Conservation (phyloP, 1,284 basidiomycete genomes). For the Ceratobasidium sp. region DNA sequence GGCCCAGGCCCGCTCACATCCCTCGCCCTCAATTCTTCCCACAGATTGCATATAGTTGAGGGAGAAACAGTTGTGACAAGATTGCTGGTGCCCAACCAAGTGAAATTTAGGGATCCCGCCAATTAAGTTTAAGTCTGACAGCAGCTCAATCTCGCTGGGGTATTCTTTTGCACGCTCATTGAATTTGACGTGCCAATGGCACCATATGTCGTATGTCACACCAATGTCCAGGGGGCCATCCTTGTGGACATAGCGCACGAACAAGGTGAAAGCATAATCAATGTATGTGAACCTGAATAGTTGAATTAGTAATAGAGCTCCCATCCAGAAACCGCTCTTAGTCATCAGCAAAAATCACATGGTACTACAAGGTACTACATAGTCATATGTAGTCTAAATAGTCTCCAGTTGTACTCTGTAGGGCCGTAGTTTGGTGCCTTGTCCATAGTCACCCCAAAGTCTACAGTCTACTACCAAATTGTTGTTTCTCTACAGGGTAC, state of each 20-base stretch:
- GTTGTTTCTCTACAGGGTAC: too few species aligned
- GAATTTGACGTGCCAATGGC: neutral
- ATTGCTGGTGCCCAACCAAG: neutral
- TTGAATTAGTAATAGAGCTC: too few species aligned
- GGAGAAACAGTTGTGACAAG: neutral
- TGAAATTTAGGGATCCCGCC: conserved; percentile 14
- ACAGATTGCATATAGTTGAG: neutral
- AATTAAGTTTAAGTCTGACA: neutral
- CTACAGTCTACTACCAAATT: too few species aligned
- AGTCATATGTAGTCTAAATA: too few species aligned
- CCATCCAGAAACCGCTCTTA: too few species aligned
- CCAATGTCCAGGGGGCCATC: neutral
- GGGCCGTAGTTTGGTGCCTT: too few species aligned
- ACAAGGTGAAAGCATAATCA: neutral
- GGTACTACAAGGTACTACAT: too few species aligned
- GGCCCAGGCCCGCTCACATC: neutral
- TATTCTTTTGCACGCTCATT: neutral
- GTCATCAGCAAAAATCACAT: too few species aligned
- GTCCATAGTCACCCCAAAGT: too few species aligned
- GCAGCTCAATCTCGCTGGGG: neutral
- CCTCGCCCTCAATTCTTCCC: conserved; percentile 5
- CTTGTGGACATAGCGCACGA: neutral
- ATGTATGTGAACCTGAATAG: neutral
- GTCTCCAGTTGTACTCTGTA: too few species aligned
- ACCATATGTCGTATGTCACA: conserved; percentile 23